A percentile compares a stretch with the other conserved stretches of the same genome.
These are phyloP conservation scores for Lophiotrema nucula DNA, from an alignment of 495 filamentous ascomycete species.

Conservation along the genomic window DNA sequence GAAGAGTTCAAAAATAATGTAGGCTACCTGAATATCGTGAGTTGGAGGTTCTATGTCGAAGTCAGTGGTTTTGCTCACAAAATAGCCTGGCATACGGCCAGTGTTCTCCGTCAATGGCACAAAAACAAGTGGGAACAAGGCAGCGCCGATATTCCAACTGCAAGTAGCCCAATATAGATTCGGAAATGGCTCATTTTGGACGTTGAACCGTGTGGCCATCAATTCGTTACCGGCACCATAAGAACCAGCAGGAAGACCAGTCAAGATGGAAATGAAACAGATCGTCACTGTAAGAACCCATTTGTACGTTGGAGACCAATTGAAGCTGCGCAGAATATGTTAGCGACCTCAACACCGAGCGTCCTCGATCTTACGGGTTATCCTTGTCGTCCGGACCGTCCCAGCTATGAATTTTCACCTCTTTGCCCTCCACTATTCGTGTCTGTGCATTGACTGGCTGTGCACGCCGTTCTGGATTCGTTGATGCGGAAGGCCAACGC, in stretches of 20 bases:
- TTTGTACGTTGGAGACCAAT: slow-evolving; percentile 36
- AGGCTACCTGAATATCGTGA: slow-evolving; percentile 11
- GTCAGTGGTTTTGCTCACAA: slow-evolving; percentile 1
- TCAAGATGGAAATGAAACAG: slow-evolving; percentile 48
- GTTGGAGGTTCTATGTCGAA: neutral
- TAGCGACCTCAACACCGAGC: neutral
- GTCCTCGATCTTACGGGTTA: slow-evolving; percentile 11
- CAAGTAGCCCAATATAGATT: slow-evolving; percentile 40
- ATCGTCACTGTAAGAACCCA: slow-evolving; percentile 46
- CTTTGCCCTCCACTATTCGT: slow-evolving; percentile 11
- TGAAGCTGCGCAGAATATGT: slow-evolving; percentile 2
- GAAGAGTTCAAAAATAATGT: slow-evolving; percentile 24
- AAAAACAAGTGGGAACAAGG: slow-evolving; percentile 21
- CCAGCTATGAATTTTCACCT: slow-evolving; percentile 45
- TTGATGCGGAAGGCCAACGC: too few species aligned
- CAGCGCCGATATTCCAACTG: slow-evolving; percentile 26
- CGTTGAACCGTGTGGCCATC: slow-evolving; percentile 45
- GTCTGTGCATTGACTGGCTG: too few species aligned
- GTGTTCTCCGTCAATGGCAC: slow-evolving; percentile 24
- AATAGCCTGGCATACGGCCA: slow-evolving; percentile 23
- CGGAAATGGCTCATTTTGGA: slow-evolving; percentile 48
- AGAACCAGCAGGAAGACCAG: slow-evolving; percentile 46
- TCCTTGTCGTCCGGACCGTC: slow-evolving; percentile 41
- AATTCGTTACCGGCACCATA: slow-evolving; percentile 45
- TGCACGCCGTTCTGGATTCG: too few species aligned